Percentiles rank a stretch among this genome's conserved stretches.
These are phyloP conservation scores for Rhizodiscina lignyota DNA, from an alignment of 495 filamentous ascomycete genomes.

Conservation along the genomic window DNA sequence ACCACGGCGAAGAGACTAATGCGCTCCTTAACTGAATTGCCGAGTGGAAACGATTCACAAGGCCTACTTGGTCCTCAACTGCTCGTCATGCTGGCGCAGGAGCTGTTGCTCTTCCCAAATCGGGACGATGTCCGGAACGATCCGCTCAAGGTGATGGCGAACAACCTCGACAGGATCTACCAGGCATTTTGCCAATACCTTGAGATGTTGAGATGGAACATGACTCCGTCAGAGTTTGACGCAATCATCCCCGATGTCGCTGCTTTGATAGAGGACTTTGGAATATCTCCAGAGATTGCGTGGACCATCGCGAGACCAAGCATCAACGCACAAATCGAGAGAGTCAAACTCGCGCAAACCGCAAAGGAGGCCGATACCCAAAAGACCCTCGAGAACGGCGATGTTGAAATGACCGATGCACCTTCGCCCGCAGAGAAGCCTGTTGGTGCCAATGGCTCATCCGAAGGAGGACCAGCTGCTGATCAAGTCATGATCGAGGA, in stretches of 20 bases:
- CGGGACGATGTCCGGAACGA: constrained; percentile 45
- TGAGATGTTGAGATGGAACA: constrained; percentile 67
- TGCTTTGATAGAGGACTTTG: constrained; percentile 59
- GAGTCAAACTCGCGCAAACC: constrained; percentile 12
- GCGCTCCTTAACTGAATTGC: constrained; percentile 42
- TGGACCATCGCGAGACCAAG: constrained; percentile 73
- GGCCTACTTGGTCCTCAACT: constrained; percentile 67
- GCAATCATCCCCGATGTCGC: constrained; percentile 59
- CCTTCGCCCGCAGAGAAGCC: background rate
- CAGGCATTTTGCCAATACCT: constrained; percentile 72
- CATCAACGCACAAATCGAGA: constrained; percentile 30
- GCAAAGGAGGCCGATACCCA: constrained; percentile 17
- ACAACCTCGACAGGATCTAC: constrained; percentile 80
- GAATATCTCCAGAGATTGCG: constrained; percentile 64
- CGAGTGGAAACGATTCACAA: constrained; percentile 27
- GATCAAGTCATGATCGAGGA: background rate
- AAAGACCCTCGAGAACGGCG: constrained; percentile 15
- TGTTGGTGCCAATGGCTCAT: background rate
- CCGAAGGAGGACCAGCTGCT: background rate
- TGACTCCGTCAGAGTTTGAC: constrained; percentile 66
- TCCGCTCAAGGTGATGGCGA: constrained; percentile 65
- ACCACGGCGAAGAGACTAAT: constrained; percentile 60
- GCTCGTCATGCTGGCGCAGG: constrained; percentile 77
- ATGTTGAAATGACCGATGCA: constrained; percentile 16
- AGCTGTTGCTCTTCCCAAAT: constrained; percentile 65